Base-by-base conservation (phyloP, 768 basidiomycete species). In the Suillus variegatus region DNA sequence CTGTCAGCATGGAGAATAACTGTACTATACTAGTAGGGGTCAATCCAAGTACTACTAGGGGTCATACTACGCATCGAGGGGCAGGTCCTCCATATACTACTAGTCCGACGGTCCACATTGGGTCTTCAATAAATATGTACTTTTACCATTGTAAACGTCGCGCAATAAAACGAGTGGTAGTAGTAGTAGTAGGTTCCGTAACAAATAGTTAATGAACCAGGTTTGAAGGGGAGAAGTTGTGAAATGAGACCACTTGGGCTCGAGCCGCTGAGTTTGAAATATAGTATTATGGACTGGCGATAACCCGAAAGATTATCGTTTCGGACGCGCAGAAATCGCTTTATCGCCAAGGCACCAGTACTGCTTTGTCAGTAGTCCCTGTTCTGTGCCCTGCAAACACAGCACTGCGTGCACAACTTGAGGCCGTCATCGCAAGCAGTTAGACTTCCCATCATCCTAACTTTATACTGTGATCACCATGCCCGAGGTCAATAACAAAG, bases 401-500 rank as follows among this genome's bases (percentile, higher is more conserved):
- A 58, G 12, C 3, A 57, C 55, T 25, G 1, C 16, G 56, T 58
- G 56, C 38, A 58, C 38, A n/a, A 28, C 25, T 16, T 10, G 18
- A 58, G 38, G 22, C 38, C n/a, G n/a, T n/a, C n/a, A 8, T 55
- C 20, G 10, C 54, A 5, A 58, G 14, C 16, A 40, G 22, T 25
- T 18, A 40, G 56, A 58, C 22, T 40, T 40, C 22, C 22, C 38
- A 38, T 25, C 56, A 12, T 60, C 57, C 7, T 36, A 32, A 54
- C 28, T n/a, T 20, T 12, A 35, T 25, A 58, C 57, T 25, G 38
- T 43, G 6, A 28, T 18, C 16, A 20, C 25, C 63, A 83, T 84
- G 82, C 81, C 81, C 56, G 68, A 86, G 73, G 85, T 90, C 61
- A 91, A 91, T 79, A 88, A 94, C 83, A 95, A 94, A 82, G 91